Evolutionary conservation across 345 rosid genomes (phyloP).

Genomic region (Conringia planisiliqua): DNA sequence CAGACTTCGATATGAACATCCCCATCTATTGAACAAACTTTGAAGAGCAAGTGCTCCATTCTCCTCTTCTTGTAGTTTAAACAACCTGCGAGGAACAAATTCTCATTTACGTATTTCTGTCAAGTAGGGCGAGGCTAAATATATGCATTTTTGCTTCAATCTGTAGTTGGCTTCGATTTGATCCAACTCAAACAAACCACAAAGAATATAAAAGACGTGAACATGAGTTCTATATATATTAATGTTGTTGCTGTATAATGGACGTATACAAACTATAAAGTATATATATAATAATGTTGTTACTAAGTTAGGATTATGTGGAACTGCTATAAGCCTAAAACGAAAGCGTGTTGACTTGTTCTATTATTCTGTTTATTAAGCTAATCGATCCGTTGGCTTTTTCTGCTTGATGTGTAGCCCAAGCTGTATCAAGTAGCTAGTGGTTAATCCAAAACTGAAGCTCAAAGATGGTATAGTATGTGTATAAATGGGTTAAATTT

Average conservation of each 20-base stretch:
- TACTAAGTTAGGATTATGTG: not conserved
- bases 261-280: too few relatives aligned
- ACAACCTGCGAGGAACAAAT: not conserved
- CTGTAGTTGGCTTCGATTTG: too few relatives aligned
- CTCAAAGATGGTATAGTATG: not conserved
- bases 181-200: too few relatives aligned
- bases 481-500: not conserved
- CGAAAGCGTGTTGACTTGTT: slow-evolving; percentile 4
- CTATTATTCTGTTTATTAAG: not conserved
- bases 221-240: too few relatives aligned
- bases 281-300: too few relatives aligned
- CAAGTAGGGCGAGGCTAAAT: not conserved
- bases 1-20: not conserved
- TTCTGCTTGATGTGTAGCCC: not conserved
- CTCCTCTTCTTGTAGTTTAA: slow-evolving; percentile 13
- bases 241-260: too few relatives aligned
- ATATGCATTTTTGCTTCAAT: too few relatives aligned
- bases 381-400: not conserved
- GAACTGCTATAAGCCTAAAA: not conserved
- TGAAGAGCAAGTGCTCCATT: slow-evolving; percentile 5
- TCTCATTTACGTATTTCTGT: not conserved
- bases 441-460: not conserved
- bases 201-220: too few relatives aligned
- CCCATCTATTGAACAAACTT: not conserved
- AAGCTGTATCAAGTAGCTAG: not conserved